Evolutionary conservation across 1,284 basidiomycete genomes (phyloP).

Genomic region (Melampsora medusae): DNA sequence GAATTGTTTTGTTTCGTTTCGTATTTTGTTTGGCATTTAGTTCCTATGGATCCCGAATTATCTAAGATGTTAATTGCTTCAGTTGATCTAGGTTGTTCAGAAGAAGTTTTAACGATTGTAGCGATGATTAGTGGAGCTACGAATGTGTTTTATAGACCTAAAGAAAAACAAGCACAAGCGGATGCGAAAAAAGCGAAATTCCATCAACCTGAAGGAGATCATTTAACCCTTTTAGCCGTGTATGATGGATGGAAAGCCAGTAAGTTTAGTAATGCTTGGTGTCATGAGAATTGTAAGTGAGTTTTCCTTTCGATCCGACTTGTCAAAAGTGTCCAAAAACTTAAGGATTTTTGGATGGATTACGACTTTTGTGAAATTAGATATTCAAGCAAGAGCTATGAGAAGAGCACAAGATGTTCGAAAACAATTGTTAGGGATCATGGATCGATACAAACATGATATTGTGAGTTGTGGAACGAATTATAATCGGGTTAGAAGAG

Average conservation of each 20-base stretch:
- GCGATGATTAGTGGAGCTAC: constrained; percentile 91
- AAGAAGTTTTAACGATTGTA: constrained; percentile 93
- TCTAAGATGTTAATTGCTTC: constrained; percentile 99
- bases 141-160: constrained; percentile 93
- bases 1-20: too few relatives aligned
- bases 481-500: constrained; percentile 87
- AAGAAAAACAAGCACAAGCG: constrained; percentile 97
- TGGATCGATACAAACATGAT: constrained; percentile 99
- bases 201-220: constrained; percentile 92
- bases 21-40: constrained; percentile 53
- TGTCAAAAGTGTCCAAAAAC: too few relatives aligned
- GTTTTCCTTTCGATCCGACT: constrained; percentile 60
- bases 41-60: constrained; percentile 92
- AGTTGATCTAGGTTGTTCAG: constrained; percentile 88
- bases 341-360: too few relatives aligned
- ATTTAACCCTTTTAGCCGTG: constrained; percentile 88
- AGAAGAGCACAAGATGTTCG: constrained; percentile 94
- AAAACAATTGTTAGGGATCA: constrained; percentile 94
- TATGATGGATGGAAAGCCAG: constrained; percentile 98
- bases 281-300: constrained; percentile 46
- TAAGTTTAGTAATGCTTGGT: constrained; percentile 67
- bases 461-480: constrained; percentile 86
- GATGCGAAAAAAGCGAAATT: constrained; percentile 99
- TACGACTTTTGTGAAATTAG: too few relatives aligned
- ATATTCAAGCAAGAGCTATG: constrained; percentile 91